phyloP scores from a whole-genome alignment of 441 rosid genomes.

The Euphorbia celastroides region DNA sequence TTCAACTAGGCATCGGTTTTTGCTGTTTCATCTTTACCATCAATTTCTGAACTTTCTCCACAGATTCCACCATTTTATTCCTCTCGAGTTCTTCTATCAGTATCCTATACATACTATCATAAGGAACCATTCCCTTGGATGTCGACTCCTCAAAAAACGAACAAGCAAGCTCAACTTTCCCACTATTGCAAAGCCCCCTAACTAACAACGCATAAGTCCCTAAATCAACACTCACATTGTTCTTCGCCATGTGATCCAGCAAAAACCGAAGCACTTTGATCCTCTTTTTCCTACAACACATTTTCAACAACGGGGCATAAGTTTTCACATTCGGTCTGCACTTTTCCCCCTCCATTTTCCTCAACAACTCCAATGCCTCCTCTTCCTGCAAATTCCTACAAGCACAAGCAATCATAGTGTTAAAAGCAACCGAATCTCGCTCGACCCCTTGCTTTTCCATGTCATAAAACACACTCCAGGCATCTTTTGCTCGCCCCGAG shows the following conservation, averaged over 20 bases:
- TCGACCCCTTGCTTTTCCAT: conserved; percentile 60
- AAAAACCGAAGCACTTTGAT: conserved; percentile 54
- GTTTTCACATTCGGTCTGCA: conserved; percentile 58
- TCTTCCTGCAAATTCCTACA: conserved; percentile 49
- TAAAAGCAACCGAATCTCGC: conserved; percentile 42
- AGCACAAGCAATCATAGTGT: conserved; percentile 53
- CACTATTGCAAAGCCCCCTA: conserved; percentile 46
- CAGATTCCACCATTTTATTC: conserved; percentile 40
- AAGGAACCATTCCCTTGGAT: conserved; percentile 55
- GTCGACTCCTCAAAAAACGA: conserved; percentile 56
- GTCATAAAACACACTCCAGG: conserved; percentile 58
- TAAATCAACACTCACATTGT: conserved; percentile 54
- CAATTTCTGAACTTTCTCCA: conserved; percentile 38
- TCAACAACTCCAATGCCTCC: conserved; percentile 51
- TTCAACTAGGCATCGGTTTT: too few relatives aligned
- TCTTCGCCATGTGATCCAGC: conserved; percentile 59
- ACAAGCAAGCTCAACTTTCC: conserved; percentile 58
- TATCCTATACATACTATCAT: conserved; percentile 35
- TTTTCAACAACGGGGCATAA: conserved; percentile 60
- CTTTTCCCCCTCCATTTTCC: conserved; percentile 50
- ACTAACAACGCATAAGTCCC: conserved; percentile 41
- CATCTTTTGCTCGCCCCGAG: conserved; percentile 66
- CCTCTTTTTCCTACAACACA: conserved; percentile 64
- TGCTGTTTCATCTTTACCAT: conserved; percentile 23
- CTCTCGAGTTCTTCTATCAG: conserved; percentile 48